phyloP scores from a whole-genome alignment of 768 basidiomycete genomes.

The Thelephora ganbajun region DNA sequence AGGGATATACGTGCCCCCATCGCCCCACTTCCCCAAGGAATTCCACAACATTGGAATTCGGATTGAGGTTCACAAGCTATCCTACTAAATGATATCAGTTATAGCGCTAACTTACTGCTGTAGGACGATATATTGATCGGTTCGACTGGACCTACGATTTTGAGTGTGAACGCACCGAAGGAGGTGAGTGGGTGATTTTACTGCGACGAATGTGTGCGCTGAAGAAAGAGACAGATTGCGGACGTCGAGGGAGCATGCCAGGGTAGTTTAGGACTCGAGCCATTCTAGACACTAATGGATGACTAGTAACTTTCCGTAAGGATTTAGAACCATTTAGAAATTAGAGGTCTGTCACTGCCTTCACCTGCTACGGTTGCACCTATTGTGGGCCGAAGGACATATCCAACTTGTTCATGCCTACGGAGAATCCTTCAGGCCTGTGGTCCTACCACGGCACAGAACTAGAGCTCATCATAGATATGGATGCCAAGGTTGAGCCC shows the following conservation, averaged over 20 bases:
- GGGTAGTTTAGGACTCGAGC: constrained; percentile 49
- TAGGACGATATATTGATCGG: constrained; percentile 67
- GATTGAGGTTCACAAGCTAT: constrained; percentile 50
- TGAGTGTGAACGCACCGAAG: constrained; percentile 68
- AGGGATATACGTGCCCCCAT: constrained; percentile 85
- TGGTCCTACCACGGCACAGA: no score
- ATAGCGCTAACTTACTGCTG: constrained; percentile 8
- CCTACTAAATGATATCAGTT: neutral
- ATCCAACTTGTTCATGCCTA: no score
- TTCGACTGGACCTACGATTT: constrained; percentile 41
- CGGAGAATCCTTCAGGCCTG: no score
- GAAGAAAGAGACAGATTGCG: constrained; percentile 27
- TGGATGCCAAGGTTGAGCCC: no score
- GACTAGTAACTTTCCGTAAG: no score
- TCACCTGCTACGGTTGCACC: no score
- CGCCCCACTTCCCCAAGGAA: constrained; percentile 62
- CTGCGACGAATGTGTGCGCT: neutral
- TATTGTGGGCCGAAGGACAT: no score
- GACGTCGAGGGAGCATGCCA: constrained; percentile 77
- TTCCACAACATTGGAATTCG: constrained; percentile 90
- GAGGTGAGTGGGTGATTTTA: constrained; percentile 34
- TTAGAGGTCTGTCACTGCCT: no score
- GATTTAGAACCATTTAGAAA: no score
- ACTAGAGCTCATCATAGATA: no score
- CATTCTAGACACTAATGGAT: constrained; percentile 22